Evolutionary conservation across 2,329 filamentous ascomycete species (phyloP).

Genomic region (Cadophora sp.): DNA sequence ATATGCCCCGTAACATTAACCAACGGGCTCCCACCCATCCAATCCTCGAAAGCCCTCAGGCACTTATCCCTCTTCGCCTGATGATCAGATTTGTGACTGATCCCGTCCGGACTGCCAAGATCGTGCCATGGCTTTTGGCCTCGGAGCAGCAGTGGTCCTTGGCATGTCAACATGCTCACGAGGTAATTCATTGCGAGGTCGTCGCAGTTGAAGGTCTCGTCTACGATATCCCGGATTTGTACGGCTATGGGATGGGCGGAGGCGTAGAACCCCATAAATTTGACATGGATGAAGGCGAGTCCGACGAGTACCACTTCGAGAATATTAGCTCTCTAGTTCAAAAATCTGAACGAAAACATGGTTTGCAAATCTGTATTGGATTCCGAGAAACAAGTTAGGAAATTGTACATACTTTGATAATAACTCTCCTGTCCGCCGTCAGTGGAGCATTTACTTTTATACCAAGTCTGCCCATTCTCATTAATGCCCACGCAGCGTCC

Average conservation of each 20-base stretch:
- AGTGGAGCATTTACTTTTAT: background rate
- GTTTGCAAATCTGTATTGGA: background rate
- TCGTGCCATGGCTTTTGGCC: constrained; percentile 8
- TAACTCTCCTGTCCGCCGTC: background rate
- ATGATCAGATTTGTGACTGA: constrained; percentile 2
- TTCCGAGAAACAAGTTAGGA: background rate
- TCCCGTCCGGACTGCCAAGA: background rate
- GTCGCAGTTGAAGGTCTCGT: constrained; percentile 8
- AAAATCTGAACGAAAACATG: background rate
- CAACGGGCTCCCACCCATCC: constrained; percentile 7
- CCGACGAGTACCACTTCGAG: background rate
- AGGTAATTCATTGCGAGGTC: constrained; percentile 7
- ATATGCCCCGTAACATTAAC: constrained; percentile 3
- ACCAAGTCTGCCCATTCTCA: background rate
- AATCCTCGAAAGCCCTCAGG: background rate
- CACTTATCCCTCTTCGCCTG: background rate
- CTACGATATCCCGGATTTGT: background rate
- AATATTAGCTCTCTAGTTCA: background rate
- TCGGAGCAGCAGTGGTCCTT: constrained; percentile 2
- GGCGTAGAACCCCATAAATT: constrained; percentile 8
- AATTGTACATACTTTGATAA: background rate
- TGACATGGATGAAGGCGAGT: constrained; percentile 15
- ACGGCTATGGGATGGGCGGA: background rate
- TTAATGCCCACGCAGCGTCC: background rate
- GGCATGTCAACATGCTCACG: constrained; percentile 8